phyloP scores from a whole-genome alignment of 2,329 filamentous ascomycete genomes.

The Arthrinium phaeospermum region DNA sequence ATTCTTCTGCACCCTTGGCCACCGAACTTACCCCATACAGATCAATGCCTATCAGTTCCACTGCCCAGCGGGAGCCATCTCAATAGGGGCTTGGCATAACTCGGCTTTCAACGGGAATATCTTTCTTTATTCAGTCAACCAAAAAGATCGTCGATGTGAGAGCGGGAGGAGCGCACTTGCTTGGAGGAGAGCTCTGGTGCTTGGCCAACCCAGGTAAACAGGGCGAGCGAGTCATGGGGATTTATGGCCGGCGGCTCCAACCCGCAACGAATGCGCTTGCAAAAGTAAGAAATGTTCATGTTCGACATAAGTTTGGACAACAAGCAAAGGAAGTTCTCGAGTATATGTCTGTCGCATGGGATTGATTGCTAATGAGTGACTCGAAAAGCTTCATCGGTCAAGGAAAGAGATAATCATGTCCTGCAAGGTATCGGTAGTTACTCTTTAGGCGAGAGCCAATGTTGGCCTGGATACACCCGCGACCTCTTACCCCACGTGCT shows the following conservation, averaged over 20 bases:
- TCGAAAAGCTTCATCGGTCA: background rate
- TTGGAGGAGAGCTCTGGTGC: background rate
- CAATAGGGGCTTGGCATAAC: constrained; percentile 11
- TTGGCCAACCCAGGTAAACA: background rate
- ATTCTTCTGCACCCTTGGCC: background rate
- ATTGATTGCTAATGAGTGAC: background rate
- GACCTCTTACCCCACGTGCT: background rate
- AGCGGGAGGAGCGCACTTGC: too few relatives aligned
- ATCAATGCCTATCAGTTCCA: constrained; percentile 16
- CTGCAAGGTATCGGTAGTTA: background rate
- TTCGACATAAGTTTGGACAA: background rate
- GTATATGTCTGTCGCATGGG: too few relatives aligned
- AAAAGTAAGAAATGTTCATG: background rate
- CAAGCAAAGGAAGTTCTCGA: background rate
- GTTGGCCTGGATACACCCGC: constrained; percentile 12
- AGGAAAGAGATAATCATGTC: too few relatives aligned
- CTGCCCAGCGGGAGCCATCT: background rate
- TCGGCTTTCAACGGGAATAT: background rate
- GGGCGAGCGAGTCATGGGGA: background rate
- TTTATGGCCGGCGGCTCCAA: background rate
- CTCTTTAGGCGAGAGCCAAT: background rate
- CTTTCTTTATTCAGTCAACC: background rate
- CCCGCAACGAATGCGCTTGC: background rate
- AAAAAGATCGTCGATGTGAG: background rate
- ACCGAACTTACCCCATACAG: constrained; percentile 7